Conservation (phyloP, 1,284 basidiomycete species). For the Ustilago lituana region DNA sequence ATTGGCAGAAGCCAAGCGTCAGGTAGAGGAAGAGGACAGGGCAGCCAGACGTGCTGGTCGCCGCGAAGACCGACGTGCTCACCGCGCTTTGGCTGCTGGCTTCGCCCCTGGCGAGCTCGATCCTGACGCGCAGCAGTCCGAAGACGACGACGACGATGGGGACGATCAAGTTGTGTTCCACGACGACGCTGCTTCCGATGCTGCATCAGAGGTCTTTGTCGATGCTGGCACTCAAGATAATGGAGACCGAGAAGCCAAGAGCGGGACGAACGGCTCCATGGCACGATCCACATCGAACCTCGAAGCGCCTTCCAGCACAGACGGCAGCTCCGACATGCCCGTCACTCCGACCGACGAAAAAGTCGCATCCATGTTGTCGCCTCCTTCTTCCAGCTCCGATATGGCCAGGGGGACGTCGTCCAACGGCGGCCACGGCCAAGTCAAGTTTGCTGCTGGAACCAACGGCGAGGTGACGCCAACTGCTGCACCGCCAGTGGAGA, state of each 20-base stretch:
- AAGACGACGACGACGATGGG: conserved; percentile 29
- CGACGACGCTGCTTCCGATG: conserved; percentile 18
- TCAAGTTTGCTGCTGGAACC: conserved; percentile 30
- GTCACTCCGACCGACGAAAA: conserved; percentile 42
- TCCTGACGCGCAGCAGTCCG: conserved; percentile 23
- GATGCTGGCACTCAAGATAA: conserved; percentile 31
- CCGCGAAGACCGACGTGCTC: conserved; percentile 28
- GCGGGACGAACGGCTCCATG: conserved; percentile 28
- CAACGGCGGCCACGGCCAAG: conserved; percentile 23
- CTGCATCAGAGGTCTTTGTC: conserved; percentile 36
- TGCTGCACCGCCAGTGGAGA: conserved; percentile 4
- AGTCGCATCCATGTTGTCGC: conserved; percentile 11
- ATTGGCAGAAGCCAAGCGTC: conserved; percentile 44
- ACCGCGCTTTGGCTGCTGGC: conserved; percentile 30
- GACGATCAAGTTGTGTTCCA: no score
- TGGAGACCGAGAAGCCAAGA: conserved; percentile 19
- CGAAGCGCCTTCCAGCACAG: conserved; percentile 38
- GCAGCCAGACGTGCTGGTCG: conserved; percentile 38
- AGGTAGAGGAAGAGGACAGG: conserved; percentile 43
- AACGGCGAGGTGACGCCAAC: conserved; percentile 20
- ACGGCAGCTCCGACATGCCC: conserved; percentile 48
- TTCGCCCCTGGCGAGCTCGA: conserved; percentile 30
- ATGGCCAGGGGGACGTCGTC: conserved; percentile 15
- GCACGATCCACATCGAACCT: conserved; percentile 26
- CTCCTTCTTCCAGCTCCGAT: conserved; percentile 4